phyloP scores from a whole-genome alignment of 2,329 filamentous ascomycete species.

The Nigrospora sphaerica region DNA sequence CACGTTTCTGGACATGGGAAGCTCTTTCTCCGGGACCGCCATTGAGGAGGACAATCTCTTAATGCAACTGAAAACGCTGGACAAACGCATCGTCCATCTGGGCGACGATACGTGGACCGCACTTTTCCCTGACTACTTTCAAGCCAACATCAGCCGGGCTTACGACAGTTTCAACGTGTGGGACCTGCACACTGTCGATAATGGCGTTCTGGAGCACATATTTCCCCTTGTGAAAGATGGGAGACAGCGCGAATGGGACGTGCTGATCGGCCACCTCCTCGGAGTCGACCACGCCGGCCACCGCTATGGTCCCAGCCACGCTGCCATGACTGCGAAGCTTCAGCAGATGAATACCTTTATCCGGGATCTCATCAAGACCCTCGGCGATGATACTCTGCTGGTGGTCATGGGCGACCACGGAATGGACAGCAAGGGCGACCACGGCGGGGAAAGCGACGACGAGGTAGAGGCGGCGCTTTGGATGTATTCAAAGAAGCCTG shows the following conservation, averaged over 20 bases:
- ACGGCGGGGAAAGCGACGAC: conserved; percentile 96
- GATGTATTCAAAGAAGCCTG: conserved; percentile 90
- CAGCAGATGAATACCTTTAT: conserved; percentile 85
- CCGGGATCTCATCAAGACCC: conserved; percentile 57
- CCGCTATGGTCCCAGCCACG: conserved; percentile 87
- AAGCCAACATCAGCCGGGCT: conserved; percentile 73
- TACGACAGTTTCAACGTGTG: conserved; percentile 99
- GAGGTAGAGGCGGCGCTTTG: conserved; percentile 91
- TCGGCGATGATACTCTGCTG: conserved; percentile 82
- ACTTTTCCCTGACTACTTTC: conserved; percentile 90
- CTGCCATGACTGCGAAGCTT: conserved; percentile 85
- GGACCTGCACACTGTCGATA: conserved; percentile 95
- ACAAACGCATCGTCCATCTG: conserved; percentile 77
- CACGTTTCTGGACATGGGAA: conserved; percentile 89
- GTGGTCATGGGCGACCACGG: conserved; percentile 99
- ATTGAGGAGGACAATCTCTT: conserved; percentile 87
- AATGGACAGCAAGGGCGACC: conserved; percentile 95
- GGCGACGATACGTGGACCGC: conserved; percentile 98
- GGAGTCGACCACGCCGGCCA: conserved; percentile 97
- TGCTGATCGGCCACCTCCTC: conserved; percentile 90
- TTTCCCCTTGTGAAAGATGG: conserved; percentile 68
- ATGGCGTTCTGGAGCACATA: conserved; percentile 86
- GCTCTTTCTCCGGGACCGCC: conserved; percentile 88
- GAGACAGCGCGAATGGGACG: conserved; percentile 71
- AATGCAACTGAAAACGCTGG: conserved; percentile 57